A percentile compares a stretch with the other conserved stretches of the same genome.
Evolutionary conservation across 2,329 filamentous ascomycete genomes (phyloP).

Genomic region (Xylaria sp.): DNA sequence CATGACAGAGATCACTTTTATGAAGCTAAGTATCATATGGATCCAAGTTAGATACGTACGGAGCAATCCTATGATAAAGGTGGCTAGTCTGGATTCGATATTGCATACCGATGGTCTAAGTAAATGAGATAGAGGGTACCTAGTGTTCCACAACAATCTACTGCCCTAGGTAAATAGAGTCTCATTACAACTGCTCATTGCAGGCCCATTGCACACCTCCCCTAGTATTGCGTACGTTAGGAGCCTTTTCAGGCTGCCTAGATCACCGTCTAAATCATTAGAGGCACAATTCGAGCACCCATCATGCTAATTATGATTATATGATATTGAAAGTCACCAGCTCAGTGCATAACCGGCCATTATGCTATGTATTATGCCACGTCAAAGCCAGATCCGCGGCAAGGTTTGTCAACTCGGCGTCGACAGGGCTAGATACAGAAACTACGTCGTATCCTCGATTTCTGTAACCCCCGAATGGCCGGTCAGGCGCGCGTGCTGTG

Average conservation of each 20-base stretch:
- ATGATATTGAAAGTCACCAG: not conserved
- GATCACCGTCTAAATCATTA: not conserved
- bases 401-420: not conserved
- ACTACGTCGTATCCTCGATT: slow-evolving; percentile 41
- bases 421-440: not conserved
- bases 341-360: not conserved
- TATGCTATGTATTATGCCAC: not conserved
- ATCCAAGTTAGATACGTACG: too few species aligned
- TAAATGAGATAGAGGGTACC: too few species aligned
- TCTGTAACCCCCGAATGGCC: slow-evolving; percentile 65
- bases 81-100: too few species aligned
- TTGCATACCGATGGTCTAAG: too few species aligned
- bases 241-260: not conserved
- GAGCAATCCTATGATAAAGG: too few species aligned
- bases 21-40: too few species aligned
- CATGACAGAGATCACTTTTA: not conserved
- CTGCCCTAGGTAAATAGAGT: too few species aligned
- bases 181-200: too few species aligned
- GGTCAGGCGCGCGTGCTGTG: slow-evolving; percentile 65
- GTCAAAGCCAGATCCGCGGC: not conserved
- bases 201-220: too few species aligned
- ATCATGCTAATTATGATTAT: not conserved
- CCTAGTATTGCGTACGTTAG: not conserved
- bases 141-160: too few species aligned
- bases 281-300: too few species aligned